Percentiles rank a stretch among this genome's conserved stretches.
These are phyloP conservation scores for Scutellaria baicalensis DNA, from an alignment of 257 asterid species.

Conservation along the genomic window DNA sequence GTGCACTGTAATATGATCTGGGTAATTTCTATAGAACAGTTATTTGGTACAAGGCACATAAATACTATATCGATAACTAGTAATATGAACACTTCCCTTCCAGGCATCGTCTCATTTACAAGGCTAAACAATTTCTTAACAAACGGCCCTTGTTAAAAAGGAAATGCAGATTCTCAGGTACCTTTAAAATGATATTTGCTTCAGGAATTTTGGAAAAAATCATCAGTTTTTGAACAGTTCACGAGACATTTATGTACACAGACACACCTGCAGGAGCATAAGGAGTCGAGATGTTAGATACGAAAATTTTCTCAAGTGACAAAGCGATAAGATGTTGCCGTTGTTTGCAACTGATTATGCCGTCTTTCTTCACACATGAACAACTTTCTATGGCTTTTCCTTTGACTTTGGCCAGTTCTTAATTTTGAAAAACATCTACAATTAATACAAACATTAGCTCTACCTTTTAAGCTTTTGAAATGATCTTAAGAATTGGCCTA, in stretches of 20 bases:
- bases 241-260: conserved; percentile 16
- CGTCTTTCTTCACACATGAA: neutral
- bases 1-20: neutral
- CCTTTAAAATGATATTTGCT: conserved; percentile 6
- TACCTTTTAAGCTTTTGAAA: neutral
- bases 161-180: conserved; percentile 10
- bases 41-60: neutral
- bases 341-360: neutral
- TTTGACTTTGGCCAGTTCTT: neutral
- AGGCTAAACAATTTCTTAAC: neutral
- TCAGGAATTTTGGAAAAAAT: conserved; percentile 6
- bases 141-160: neutral
- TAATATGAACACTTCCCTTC: neutral
- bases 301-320: neutral
- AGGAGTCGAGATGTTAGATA: neutral
- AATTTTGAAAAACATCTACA: neutral
- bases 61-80: neutral
- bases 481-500: neutral
- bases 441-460: neutral
- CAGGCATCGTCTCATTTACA: conserved; percentile 3
- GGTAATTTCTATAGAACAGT: neutral
- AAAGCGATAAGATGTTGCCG: neutral
- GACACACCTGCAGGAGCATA: conserved; percentile 10
- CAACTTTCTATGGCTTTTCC: neutral
- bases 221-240: conserved; percentile 6